Evolutionary conservation across 2,329 filamentous ascomycete genomes (phyloP), one percentile per base, ranked within the genome.

Genomic region (Thermomyces lanuginosus): DNA sequence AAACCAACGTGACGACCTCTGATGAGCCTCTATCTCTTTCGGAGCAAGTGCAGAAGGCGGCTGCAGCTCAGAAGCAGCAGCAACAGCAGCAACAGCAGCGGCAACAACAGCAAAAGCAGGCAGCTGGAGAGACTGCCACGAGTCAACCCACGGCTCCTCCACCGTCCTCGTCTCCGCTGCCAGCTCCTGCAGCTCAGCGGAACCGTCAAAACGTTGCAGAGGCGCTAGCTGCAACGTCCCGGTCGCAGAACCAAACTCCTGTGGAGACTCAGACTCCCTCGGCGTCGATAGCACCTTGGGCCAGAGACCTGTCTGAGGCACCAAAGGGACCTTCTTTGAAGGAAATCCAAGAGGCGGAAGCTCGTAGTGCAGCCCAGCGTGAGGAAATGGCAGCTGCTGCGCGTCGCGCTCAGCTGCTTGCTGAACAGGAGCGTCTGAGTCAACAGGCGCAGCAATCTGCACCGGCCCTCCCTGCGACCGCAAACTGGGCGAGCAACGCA

Each of bases 261-360:
- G 57, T 64, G 15, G 72, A 76, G 27, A 68, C 68, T 2, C 66
- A 76, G 27, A 68, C 68, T 2, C 66, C 68, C 5, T 63, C 65
- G n/a, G 64, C 83, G 3, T 81, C 86, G 0, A 60, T 93, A 38
- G 89, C 89, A 1, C 89, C 89, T 0, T 98, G 89, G 89, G 89
- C 89, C 4, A 89, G 89, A 50, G 83, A 95, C 37, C 67, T 69
- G 2, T 56, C 61, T 21, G 76, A 78, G 25, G 57, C 66, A 13
- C 72, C 80, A 21, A 91, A 80, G 52, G 84, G 83, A 0, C 89
- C 86, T 2, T 93, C 84, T 33, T 61, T 98, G 36, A 92, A 83
- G 56, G 84, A 98, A 47, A 98, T 98, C 13, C 89, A 98, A 51
- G 86, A 92, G 51, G 76, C 81, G 4, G 89, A 98, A 51, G 86